phyloP scores from a whole-genome alignment of 192 early-diverging fungal species.

The Rhizophagus sp. region DNA sequence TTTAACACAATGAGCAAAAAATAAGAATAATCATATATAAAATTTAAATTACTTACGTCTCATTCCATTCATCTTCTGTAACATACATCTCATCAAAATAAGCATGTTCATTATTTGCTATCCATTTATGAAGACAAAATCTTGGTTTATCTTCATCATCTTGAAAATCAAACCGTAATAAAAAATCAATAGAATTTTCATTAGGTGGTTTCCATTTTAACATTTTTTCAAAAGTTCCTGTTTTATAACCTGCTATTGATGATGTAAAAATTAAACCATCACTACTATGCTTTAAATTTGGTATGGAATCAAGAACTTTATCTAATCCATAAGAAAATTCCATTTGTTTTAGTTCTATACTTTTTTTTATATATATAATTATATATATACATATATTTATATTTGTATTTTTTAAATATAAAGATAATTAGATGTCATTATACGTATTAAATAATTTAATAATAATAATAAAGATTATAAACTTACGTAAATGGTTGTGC shows the following conservation, averaged over 20 bases:
- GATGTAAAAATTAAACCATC: constrained; percentile 82
- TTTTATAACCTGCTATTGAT: constrained; percentile 56
- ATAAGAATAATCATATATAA: neutral
- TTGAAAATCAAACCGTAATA: constrained; percentile 40
- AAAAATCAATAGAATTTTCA: constrained; percentile 82
- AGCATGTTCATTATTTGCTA: constrained; percentile 33
- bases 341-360: constrained; percentile 68
- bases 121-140: constrained; percentile 56
- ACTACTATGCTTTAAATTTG: constrained; percentile 62
- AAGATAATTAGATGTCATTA: neutral
- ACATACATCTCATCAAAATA: constrained; percentile 56
- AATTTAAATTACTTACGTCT: constrained; percentile 31
- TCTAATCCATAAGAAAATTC: constrained; percentile 65
- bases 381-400: neutral
- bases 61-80: constrained; percentile 55
- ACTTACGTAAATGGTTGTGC: constrained; percentile 60
- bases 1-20: neutral
- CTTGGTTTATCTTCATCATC: constrained; percentile 35
- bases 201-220: constrained; percentile 86
- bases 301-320: constrained; percentile 58
- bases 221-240: constrained; percentile 71
- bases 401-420: neutral
- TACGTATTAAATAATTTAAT: neutral
- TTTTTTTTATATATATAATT: constrained; percentile 25
- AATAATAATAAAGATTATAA: neutral